Evolutionary conservation across 306 rosid species (phyloP).

Genomic region (Castanea crenata): DNA sequence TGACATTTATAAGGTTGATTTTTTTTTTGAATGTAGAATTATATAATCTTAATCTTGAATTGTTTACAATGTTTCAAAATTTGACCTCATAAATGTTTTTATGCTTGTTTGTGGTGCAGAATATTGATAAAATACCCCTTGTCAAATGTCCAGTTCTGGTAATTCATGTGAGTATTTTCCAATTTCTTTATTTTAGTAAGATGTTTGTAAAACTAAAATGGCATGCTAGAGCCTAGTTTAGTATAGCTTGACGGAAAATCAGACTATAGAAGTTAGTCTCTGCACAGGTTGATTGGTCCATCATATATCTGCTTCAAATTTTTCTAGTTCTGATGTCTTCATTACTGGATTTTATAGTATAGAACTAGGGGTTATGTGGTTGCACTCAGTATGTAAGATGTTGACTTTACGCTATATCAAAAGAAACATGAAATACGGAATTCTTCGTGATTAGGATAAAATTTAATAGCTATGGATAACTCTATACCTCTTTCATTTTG

Average conservation of each 20-base stretch:
- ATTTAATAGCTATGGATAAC: too few relatives aligned
- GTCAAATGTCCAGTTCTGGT: constrained; percentile 85
- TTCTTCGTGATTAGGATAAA: too few relatives aligned
- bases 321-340: background rate
- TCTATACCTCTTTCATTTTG: background rate
- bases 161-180: constrained; percentile 78
- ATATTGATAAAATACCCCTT: constrained; percentile 80
- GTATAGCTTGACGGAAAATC: background rate
- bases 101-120: constrained; percentile 54
- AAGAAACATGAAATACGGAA: background rate
- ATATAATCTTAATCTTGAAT: constrained; percentile 1
- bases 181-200: background rate
- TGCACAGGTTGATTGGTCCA: background rate
- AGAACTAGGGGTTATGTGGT: background rate
- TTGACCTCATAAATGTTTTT: constrained; percentile 8
- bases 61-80: background rate
- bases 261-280: background rate
- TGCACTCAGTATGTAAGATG: background rate
- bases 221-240: background rate
- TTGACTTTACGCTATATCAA: background rate
- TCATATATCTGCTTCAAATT: background rate
- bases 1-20: constrained; percentile 88
- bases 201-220: background rate
- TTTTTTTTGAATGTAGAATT: background rate
- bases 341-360: background rate